Evolutionary conservation across 1,284 basidiomycete species (phyloP), one percentile per base, ranked within the genome.

Genomic region (Inonotus hispidus): DNA sequence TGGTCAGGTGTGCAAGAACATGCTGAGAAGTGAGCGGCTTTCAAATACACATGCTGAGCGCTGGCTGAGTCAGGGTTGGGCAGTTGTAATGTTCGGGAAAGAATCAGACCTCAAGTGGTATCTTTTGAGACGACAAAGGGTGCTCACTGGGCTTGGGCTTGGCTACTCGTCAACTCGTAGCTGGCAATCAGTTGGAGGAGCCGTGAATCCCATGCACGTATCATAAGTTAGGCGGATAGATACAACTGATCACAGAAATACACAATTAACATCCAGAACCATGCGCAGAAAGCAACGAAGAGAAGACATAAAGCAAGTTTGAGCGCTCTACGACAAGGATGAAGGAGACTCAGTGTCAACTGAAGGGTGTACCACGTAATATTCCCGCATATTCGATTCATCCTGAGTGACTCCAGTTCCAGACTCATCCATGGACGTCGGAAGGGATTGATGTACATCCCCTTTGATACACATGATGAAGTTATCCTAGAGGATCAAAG

Each of bases 401-500:
- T 81, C 77, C 14, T 75, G 72, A 38, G 80, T 79, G 64, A 79
- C 76, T 61, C 74, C 61, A 47, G 50, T 46, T 21, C 66, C 79
- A 54, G 78, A 82, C 52, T 85, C 82, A 59, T 82, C 81, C 69
- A 79, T 74, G 0, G 85, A 86, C 19, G 77, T 72, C 46, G 83
- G 83, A 59, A 94, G 73, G 8, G 88, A 90, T 27, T 93, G 86
- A 65, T 90, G 84, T 0, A 91, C 85, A 68, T 93, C 90, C 27
- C 92, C 93, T 53, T 78, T 82, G 57, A 94, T 80, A 73, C 93
- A 91, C 27, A 97, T 78, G 19, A 97, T 78, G 73, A 88, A 95
- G 68, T 87, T 88, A 70, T 96, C 94, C 92, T 95, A 64, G 29
- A 49, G 19, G 29, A 56, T 29, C 10, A n/a, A 65, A 38, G 41